A percentile compares a stretch with the other conserved stretches of the same genome.
phyloP scores from a whole-genome alignment of 768 basidiomycete genomes.

The Tricholoma terreum region DNA sequence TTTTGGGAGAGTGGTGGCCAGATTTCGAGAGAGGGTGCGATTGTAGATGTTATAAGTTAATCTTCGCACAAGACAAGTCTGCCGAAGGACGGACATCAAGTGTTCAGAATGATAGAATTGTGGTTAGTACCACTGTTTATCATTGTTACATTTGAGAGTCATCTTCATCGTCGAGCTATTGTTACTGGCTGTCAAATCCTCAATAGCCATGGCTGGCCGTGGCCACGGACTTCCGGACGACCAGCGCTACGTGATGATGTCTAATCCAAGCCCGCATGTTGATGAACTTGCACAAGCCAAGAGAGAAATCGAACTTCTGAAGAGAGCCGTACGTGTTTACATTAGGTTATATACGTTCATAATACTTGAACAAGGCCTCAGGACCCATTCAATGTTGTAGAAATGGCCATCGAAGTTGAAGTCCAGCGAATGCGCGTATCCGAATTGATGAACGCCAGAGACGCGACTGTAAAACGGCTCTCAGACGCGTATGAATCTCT shows the following conservation, averaged over 20 bases:
- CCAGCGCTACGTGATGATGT: not conserved
- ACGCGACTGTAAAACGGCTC: constrained; percentile 56
- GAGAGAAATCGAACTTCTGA: constrained; percentile 15
- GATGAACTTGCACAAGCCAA: constrained; percentile 9
- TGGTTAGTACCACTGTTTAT: not conserved
- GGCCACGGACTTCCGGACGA: constrained; percentile 2
- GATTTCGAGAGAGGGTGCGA: not conserved
- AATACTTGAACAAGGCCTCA: constrained; percentile 12
- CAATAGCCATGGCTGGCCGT: not conserved
- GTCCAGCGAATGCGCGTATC: constrained; percentile 48
- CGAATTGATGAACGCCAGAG: constrained; percentile 63
- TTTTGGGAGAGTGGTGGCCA: not conserved
- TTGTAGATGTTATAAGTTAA: not conserved
- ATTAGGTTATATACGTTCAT: constrained; percentile 11
- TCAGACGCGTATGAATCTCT: constrained; percentile 58
- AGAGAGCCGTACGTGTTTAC: constrained; percentile 11
- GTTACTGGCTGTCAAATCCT: too few species aligned
- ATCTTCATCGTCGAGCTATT: constrained; percentile 2
- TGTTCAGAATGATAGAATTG: not conserved
- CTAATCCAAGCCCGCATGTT: not conserved
- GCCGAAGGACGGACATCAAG: not conserved
- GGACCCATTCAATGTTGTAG: constrained; percentile 47
- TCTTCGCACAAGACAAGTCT: not conserved
- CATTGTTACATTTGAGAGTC: not conserved
- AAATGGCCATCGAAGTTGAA: constrained; percentile 54